Percentiles rank a stretch among this genome's conserved stretches.
phyloP scores from a whole-genome alignment of 2,329 filamentous ascomycete genomes.

The Pseudogymnoascus sp. region DNA sequence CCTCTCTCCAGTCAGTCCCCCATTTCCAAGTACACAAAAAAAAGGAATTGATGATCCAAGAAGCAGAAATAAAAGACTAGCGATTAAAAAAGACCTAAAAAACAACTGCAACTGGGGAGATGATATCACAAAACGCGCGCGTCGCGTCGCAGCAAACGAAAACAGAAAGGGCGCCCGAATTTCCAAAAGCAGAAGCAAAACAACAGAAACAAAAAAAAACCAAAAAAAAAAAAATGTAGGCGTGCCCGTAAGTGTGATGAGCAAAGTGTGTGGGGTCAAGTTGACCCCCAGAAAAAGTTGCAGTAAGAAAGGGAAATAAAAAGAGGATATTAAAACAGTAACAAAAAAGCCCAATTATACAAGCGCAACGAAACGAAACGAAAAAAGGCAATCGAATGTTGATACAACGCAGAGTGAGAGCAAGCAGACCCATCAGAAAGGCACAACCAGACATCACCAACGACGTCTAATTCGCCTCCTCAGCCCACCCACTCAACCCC shows the following conservation, averaged over 20 bases:
- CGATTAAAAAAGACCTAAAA: neutral
- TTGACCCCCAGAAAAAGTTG: too few relatives aligned
- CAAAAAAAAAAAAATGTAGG: neutral
- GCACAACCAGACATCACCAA: too few relatives aligned
- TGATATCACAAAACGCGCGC: neutral
- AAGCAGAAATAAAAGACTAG: neutral
- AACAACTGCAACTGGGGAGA: neutral
- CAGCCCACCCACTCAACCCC: conserved; percentile 54
- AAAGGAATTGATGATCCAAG: neutral
- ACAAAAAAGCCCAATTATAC: neutral
- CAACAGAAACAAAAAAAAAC: too few relatives aligned
- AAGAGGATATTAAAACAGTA: neutral
- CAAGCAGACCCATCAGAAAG: too few relatives aligned
- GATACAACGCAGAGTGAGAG: too few relatives aligned
- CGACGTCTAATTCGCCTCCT: too few relatives aligned
- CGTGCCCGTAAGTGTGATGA: neutral
- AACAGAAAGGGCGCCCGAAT: neutral
- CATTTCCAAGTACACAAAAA: neutral
- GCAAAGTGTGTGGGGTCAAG: neutral
- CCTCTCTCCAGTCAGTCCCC: neutral
- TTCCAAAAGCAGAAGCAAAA: neutral
- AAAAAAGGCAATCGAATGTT: too few relatives aligned
- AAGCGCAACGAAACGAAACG: neutral
- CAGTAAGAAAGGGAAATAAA: too few relatives aligned
- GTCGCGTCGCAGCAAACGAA: neutral